Evolutionary conservation across 331 rosid genomes (phyloP).

Genomic region (Rosa hybrid): DNA sequence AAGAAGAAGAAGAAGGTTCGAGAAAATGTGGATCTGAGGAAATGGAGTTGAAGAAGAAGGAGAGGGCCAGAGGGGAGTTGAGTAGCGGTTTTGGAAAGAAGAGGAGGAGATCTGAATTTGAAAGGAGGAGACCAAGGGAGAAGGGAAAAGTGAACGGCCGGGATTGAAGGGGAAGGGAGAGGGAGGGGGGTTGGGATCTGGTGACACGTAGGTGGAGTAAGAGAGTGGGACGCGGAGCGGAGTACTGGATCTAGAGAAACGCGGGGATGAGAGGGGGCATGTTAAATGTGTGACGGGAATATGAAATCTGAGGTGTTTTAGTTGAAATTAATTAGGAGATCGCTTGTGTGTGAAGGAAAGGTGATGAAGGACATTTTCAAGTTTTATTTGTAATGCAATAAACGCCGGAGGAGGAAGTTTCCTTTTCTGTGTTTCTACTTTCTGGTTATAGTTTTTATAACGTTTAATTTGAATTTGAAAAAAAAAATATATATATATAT

Average conservation of each 20-base stretch:
- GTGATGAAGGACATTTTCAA: no score
- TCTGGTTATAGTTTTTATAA: no score
- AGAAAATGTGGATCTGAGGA: conserved; percentile 20
- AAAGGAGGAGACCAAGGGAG: conserved; percentile 2
- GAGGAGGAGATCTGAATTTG: conserved; percentile 50
- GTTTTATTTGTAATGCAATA: no score
- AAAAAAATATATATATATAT: no score
- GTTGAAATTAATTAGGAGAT: no score
- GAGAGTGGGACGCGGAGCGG: conserved; percentile 17
- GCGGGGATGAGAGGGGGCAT: background rate
- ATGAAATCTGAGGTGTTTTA: no score
- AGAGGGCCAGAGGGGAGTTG: background rate
- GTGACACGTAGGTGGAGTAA: conserved; percentile 9
- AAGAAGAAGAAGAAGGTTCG: conserved; percentile 2
- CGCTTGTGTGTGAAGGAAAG: no score
- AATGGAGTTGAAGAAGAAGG: background rate
- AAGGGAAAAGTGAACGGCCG: background rate
- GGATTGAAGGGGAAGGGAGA: conserved; percentile 2
- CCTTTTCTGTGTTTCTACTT: no score
- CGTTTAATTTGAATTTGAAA: no score
- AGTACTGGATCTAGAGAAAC: conserved; percentile 10
- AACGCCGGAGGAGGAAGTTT: no score
- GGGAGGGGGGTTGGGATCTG: background rate
- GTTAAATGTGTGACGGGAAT: background rate
- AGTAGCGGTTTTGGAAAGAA: background rate